phyloP scores from a whole-genome alignment of 768 basidiomycete genomes.

The Serendipita vermifera region DNA sequence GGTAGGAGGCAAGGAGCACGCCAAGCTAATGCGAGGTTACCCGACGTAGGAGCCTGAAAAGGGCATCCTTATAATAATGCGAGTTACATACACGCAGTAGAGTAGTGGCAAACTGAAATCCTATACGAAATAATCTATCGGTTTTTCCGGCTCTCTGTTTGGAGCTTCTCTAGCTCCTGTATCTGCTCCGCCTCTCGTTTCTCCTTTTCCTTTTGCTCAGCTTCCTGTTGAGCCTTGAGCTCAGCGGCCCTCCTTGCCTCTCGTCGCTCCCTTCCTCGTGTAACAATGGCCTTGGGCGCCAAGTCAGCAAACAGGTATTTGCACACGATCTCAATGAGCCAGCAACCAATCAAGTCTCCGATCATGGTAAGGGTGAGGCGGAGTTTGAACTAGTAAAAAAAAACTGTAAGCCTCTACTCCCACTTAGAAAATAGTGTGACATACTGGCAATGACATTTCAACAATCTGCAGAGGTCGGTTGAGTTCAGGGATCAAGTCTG shows the following conservation, averaged over 20 bases:
- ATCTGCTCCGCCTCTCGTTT: conserved; percentile 22
- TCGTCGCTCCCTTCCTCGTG: conserved; percentile 67
- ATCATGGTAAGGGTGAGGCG: conserved; percentile 70
- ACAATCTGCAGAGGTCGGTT: conserved; percentile 96
- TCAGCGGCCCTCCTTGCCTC: conserved; percentile 41
- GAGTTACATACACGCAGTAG: no score
- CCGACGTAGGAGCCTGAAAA: no score
- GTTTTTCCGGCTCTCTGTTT: neutral
- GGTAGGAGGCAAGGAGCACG: no score
- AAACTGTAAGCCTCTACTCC: neutral
- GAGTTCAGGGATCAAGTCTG: conserved; percentile 88
- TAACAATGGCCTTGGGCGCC: conserved; percentile 74
- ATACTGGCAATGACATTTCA: conserved; percentile 64
- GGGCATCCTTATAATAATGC: no score
- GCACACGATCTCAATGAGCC: conserved; percentile 65
- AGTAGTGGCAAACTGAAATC: no score
- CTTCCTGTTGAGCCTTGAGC: conserved; percentile 20
- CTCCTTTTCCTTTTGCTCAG: conserved; percentile 14
- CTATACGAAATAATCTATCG: no score
- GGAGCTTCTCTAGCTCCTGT: neutral
- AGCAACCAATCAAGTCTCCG: conserved; percentile 81
- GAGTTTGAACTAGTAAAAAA: conserved; percentile 56
- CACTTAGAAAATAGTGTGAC: conserved; percentile 23
- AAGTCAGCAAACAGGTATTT: conserved; percentile 81
- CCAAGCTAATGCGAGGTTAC: no score